Evolutionary conservation across 345 rosid species (phyloP).

Genomic region (Trapa incisa): DNA sequence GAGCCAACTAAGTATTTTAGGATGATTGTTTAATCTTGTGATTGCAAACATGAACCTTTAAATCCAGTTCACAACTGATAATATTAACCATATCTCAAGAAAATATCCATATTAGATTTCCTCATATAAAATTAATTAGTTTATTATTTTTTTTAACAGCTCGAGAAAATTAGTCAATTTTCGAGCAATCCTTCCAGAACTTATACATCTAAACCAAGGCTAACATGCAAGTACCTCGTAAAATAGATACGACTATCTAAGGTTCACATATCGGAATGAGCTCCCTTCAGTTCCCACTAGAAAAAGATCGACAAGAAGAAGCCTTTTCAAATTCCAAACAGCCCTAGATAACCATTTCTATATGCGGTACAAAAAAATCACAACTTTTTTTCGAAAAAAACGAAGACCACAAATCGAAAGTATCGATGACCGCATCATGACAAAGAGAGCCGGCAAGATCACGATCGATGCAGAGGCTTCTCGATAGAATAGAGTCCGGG

Average conservation of each 20-base stretch:
- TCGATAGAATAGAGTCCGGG: not conserved
- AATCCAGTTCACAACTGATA: too few relatives aligned
- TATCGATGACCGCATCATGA: not conserved
- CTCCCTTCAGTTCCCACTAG: not conserved
- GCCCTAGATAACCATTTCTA: not conserved
- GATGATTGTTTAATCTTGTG: not conserved
- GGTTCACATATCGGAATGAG: not conserved
- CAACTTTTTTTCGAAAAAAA: not conserved
- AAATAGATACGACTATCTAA: not conserved
- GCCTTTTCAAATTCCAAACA: not conserved
- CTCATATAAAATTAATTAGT: not conserved
- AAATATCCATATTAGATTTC: not conserved
- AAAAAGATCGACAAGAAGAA: not conserved
- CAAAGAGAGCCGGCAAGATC: not conserved
- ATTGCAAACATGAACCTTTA: not conserved
- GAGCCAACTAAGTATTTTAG: not conserved
- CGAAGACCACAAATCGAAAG: not conserved
- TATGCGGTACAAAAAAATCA: not conserved
- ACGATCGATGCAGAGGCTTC: not conserved
- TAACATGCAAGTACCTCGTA: not conserved
- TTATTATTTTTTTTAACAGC: not conserved
- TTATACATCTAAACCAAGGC: not conserved
- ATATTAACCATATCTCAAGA: not conserved
- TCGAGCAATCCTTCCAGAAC: not conserved
- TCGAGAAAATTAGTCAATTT: not conserved